A percentile compares a stretch with the other conserved stretches of the same genome.
Evolutionary conservation across 495 filamentous ascomycete species (phyloP).

Genomic region (Penicillium dipodomyicola): DNA sequence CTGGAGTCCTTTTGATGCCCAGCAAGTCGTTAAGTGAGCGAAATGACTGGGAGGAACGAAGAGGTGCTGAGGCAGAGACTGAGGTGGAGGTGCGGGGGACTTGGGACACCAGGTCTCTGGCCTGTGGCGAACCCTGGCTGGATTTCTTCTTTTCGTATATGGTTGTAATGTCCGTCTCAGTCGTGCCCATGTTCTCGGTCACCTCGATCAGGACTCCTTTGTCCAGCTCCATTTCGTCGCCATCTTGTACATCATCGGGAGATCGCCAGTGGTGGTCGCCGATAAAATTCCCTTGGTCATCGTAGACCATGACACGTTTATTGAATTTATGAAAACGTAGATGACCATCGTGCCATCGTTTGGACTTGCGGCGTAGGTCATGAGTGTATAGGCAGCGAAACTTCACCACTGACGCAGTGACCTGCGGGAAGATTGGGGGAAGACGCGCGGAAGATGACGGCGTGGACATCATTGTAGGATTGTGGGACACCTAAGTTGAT

Average conservation of each 20-base stretch:
- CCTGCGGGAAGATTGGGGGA: conserved; percentile 43
- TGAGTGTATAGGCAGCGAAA: conserved; percentile 82
- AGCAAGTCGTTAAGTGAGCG: conserved; percentile 59
- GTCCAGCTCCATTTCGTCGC: conserved; percentile 80
- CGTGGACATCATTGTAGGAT: conserved; percentile 33
- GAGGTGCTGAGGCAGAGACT: conserved; percentile 14
- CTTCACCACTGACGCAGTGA: conserved; percentile 74
- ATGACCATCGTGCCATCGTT: conserved; percentile 90
- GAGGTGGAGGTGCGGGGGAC: conserved; percentile 12
- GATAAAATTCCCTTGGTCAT: conserved; percentile 72
- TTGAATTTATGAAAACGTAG: conserved; percentile 89
- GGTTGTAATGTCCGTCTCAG: conserved; percentile 71
- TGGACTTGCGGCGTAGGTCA: conserved; percentile 80
- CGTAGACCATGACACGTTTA: conserved; percentile 86
- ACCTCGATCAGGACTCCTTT: conserved; percentile 77
- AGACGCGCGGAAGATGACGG: conserved; percentile 28
- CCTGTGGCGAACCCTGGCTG: conserved; percentile 27
- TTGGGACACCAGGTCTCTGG: conserved; percentile 15
- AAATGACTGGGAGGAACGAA: conserved; percentile 34
- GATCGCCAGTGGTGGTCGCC: conserved; percentile 83
- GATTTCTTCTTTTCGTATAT: conserved; percentile 62
- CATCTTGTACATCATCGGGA: conserved; percentile 60
- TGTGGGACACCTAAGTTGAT: background rate
- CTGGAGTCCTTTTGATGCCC: conserved; percentile 51
- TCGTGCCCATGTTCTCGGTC: conserved; percentile 65